These are phyloP conservation scores for Penstemon davidsonii DNA, from an alignment of 257 asterid species.

Conservation along the genomic window DNA sequence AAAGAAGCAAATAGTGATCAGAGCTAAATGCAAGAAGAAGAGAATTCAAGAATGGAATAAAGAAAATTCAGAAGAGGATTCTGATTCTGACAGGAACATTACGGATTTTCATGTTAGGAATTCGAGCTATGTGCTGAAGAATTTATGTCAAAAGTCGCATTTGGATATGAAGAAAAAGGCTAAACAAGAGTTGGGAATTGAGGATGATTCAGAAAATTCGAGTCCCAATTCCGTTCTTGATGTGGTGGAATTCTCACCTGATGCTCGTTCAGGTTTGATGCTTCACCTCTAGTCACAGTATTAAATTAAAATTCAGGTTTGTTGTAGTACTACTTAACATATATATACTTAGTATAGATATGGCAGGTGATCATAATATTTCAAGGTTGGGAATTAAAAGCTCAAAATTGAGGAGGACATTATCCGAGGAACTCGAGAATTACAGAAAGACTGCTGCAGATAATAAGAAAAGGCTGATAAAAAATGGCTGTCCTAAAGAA, in stretches of 20 bases:
- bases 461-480: constrained; percentile 16
- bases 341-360: no score
- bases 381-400: constrained; percentile 39
- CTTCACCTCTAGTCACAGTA: neutral
- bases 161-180: constrained; percentile 22
- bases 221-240: constrained; percentile 77
- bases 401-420: constrained; percentile 58
- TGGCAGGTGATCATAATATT: constrained; percentile 32
- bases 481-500: constrained; percentile 13
- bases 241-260: constrained; percentile 39
- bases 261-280: constrained; percentile 51
- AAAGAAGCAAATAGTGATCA: constrained; percentile 10
- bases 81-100: neutral
- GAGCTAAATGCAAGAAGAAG: constrained; percentile 28
- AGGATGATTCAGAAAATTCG: constrained; percentile 52
- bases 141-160: constrained; percentile 15
- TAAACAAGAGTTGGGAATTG: constrained; percentile 31
- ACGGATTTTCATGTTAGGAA: constrained; percentile 26
- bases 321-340: no score
- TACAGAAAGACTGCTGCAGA: constrained; percentile 31
- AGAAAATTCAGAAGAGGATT: constrained; percentile 35
- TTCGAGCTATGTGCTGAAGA: constrained; percentile 31
- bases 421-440: constrained; percentile 53
- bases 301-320: no score
- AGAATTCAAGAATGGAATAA: constrained; percentile 28